A percentile compares a stretch with the other conserved stretches of the same genome.
These are phyloP conservation scores for Tylopilus rubrobrunneus DNA, from an alignment of 768 basidiomycete species.

Conservation along the genomic window DNA sequence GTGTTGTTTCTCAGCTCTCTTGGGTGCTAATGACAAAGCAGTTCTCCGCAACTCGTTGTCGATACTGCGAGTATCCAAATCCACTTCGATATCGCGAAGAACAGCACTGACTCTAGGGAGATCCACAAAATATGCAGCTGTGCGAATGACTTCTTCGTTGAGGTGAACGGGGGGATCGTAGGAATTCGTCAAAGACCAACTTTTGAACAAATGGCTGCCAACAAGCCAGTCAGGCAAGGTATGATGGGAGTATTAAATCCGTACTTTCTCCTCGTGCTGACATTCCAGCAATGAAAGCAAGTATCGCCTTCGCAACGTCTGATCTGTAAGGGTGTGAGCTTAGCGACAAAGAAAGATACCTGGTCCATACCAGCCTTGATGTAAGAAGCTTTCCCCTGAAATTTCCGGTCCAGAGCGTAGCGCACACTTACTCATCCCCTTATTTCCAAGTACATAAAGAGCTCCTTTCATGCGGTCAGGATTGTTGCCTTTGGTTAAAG, in stretches of 20 bases:
- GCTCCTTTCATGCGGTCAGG: constrained; percentile 96
- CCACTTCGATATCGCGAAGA: constrained; percentile 45
- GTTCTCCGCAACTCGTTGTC: constrained; percentile 41
- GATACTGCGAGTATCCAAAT: constrained; percentile 44
- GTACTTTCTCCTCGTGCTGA: constrained; percentile 83
- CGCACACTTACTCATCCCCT: constrained; percentile 53
- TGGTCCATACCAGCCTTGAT: constrained; percentile 57
- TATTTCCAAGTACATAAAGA: constrained; percentile 74
- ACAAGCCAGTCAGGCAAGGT: constrained; percentile 48
- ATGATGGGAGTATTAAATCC: constrained; percentile 12
- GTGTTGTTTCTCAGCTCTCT: constrained; percentile 43
- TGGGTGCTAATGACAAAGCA: constrained; percentile 40
- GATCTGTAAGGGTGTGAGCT: constrained; percentile 40
- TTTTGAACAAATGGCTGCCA: constrained; percentile 16
- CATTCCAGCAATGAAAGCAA: constrained; percentile 64
- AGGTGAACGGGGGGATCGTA: constrained; percentile 58
- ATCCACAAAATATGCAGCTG: constrained; percentile 54
- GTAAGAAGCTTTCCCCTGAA: constrained; percentile 49
- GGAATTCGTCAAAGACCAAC: constrained; percentile 40
- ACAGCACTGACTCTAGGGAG: constrained; percentile 45
- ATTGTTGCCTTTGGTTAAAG: constrained; percentile 68
- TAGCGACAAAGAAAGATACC: background rate
- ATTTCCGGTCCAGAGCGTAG: constrained; percentile 7
- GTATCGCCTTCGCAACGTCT: constrained; percentile 51
- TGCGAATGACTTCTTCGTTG: constrained; percentile 61